Base-by-base conservation (phyloP, 139 green algal species). In the Mesotaenium endlicherianum region DNA sequence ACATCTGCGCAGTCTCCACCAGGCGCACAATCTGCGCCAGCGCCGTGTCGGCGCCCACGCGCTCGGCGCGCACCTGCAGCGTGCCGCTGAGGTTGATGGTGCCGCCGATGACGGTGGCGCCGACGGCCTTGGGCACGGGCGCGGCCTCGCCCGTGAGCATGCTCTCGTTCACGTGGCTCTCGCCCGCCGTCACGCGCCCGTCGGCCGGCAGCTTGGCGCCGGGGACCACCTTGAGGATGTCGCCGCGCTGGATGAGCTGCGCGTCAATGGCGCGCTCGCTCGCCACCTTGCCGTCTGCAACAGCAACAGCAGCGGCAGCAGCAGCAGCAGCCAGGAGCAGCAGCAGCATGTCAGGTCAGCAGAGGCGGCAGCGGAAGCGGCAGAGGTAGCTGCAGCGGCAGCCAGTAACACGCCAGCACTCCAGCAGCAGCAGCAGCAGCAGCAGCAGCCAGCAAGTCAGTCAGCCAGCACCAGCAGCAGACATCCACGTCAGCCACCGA, bases 61-160 rank as follows among this genome's bases (percentile, higher is more conserved):
- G 75, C 16, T 26, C 1, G 5, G 88, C 90, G 1, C 53, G 64
- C 81, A 97, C 83, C 57, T 90, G 77, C 68, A 97, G 84, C 45
- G 75, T 34, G n/a, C 92, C 89, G 2, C 88, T 81, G 55, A 83
- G 84, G 89, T 98, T 98, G 77, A 99, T 81, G 43, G 96, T 99
- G 43, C 96, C 96, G 4, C 95, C 95, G 34, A 96, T 94, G 14
- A 97, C 91, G 2, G 81, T 50, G 30, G 90, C 89, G 0, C 94
- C 95, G 0, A 74, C 42, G 0, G 55, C 38, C 81, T 98, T 97
- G 40, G 53, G 75, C 55, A 98, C 93, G 0, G 94, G 92, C 39
- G 78, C 43, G 45, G 90, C 85, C 87, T 98, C 95, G 8, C 96
- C 96, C 16, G 95, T 98, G 40, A 99, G 90, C 96, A 99, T 98